Base-by-base conservation (phyloP, 352 stramenopile species). In the Thalassiosira exigua region DNA sequence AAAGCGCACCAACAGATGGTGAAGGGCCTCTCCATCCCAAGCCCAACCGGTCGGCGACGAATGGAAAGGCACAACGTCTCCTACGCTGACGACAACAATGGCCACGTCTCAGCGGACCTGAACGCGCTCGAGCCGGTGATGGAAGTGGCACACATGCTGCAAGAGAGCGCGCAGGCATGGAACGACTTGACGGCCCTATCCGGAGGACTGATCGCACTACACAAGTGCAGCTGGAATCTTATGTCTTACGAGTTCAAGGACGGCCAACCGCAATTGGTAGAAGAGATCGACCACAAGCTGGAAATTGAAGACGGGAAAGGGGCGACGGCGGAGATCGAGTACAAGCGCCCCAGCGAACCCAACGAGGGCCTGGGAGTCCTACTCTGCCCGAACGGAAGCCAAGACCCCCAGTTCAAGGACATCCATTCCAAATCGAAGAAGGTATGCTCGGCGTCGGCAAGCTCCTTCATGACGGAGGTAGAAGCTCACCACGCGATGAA, bases 181-280 rank as follows among this genome's bases (percentile, higher is more conserved):
- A 32, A 19, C 1, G 51, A 59, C 24, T 1, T 66, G 1, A 14
- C 17, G 11, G 50, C 52, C 22, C 26, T 75, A 1, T 27, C 44
- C 19, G 66, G 33, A 0, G 24, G 27, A 9, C 24, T 29, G 3
- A 67, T 19, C 19, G 66, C 66, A 1, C 67, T 62, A 24, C 42
- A 69, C 56, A 75, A 69, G 36, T n/a, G n/a, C n/a, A 68, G 41
- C 19, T n/a, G n/a, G n/a, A 33, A 22, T 0, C 36, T 21, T 41
- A 17, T 57, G 12, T 19, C 68, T 1, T 22, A 2, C 19, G n/a
- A 32, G 3, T 32, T 24, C 3, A 2, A 29, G 19, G 21, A 50
- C 0, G 7, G 24, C 19, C 54, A 42, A 1, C 41, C 32, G 1
- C 27, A 39, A 21, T 9, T 12, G 12, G 61, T 71, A 4, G 44